Conservation (phyloP, 306 rosid species). For the Cicer cuneatum region DNA sequence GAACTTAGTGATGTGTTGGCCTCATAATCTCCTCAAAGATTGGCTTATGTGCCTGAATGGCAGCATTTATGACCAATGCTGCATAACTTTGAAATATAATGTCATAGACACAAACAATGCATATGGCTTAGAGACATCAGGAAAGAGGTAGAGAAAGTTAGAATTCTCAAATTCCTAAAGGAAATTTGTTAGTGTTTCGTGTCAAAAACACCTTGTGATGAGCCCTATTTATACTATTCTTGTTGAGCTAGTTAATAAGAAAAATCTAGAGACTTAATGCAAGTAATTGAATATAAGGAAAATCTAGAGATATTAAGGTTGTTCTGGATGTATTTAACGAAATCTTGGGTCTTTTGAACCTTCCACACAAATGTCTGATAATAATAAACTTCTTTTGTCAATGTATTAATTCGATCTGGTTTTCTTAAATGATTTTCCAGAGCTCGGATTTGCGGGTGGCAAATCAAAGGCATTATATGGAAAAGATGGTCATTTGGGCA, state of each 20-base stretch:
- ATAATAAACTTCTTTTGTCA: slow-evolving; percentile 40
- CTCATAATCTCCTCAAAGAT: slow-evolving; percentile 17
- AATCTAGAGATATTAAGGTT: neutral
- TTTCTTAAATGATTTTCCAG: slow-evolving; percentile 64
- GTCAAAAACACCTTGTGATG: neutral
- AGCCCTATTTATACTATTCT: neutral
- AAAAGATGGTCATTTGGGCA: slow-evolving; percentile 97
- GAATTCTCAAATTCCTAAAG: neutral
- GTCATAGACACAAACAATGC: neutral
- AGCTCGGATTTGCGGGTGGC: slow-evolving; percentile 88
- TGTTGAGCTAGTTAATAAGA: neutral
- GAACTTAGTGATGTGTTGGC: slow-evolving; percentile 32
- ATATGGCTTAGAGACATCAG: neutral
- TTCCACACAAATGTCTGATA: slow-evolving; percentile 39
- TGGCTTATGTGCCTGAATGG: slow-evolving; percentile 24
- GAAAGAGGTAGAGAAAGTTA: neutral
- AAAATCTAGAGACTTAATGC: neutral
- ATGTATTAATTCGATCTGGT: slow-evolving; percentile 44
- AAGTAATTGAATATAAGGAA: neutral
- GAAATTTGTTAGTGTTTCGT: neutral
- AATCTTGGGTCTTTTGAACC: slow-evolving; percentile 18
- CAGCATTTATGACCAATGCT: slow-evolving; percentile 22
- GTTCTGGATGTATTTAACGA: slow-evolving; percentile 1
- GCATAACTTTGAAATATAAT: slow-evolving; percentile 6
- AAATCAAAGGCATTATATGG: slow-evolving; percentile 94